Base-by-base conservation (phyloP, 176 grass and related monocot genomes). In the Hyparrhenia diplandra region DNA sequence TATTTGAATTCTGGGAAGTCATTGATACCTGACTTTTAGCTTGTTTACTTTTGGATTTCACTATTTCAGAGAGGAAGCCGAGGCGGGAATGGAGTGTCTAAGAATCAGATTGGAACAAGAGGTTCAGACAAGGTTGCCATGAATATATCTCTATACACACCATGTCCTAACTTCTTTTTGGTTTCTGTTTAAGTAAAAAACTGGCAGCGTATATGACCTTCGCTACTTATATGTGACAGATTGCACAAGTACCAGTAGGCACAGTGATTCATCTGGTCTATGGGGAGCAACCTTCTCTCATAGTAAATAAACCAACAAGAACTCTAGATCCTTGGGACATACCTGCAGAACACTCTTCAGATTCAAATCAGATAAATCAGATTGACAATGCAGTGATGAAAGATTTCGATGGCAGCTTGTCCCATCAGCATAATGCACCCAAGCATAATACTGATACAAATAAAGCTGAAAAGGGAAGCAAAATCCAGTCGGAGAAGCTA, bases 231-330 rank as follows among this genome's bases (percentile, higher is more conserved):
- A 21, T 82, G 20, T 51, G 3, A 64, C 88, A 97, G 94, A 78
- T 97, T 23, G 82, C 79, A 4, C 86, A 89, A 61, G 91, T 97
- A 52, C 94, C 91, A 88, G 84, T 90, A 67, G 91, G 94, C 57
- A 91, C 91, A 14, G 94, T 97, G 67, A 91, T 97, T 83, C 94
- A 97, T 76, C 87, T 94, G n/a, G 89, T 97, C 42, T 71, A 55
- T 52, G 91, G 91, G 46, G 91, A 93, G 68, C 47, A 10, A 13
- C 89, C 84, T 75, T 89, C 84, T 76, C 25, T 88, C 46, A 67
- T 75, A 2, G 66, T 84, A 86, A 81, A 73, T 71, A 88, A 79
- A 80, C 69, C 84, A 1, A 83, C 36, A 16, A 81, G 74, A 82
- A 84, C 76, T 67, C 36, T 39, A 39, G 69, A 89, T 79, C 92